Percentiles rank a stretch among this genome's conserved stretches.
phyloP scores from a whole-genome alignment of 108 stramenopile genomes.

The Aurantiochytrium sp. region DNA sequence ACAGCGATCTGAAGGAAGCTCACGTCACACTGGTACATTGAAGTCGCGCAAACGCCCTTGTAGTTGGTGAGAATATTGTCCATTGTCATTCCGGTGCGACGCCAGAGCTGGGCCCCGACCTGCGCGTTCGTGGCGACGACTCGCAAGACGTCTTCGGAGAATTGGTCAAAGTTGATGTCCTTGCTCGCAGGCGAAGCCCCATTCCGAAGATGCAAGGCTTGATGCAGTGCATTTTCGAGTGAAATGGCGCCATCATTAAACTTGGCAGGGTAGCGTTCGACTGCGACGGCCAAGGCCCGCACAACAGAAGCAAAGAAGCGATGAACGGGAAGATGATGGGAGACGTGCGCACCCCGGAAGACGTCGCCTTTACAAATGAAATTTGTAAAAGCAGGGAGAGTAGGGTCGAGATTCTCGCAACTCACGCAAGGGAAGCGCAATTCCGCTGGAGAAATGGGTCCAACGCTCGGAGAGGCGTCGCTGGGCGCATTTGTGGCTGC shows the following conservation, averaged over 20 bases:
- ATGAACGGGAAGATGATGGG: neutral
- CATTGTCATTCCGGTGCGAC: neutral
- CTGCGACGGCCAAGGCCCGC: neutral
- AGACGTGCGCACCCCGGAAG: neutral
- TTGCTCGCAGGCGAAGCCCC: too few species aligned
- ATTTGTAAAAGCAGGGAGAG: neutral
- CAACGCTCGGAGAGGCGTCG: neutral
- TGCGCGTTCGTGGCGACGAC: neutral
- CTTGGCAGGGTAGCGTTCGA: neutral
- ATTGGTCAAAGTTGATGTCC: neutral
- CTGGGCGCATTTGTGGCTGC: too few species aligned
- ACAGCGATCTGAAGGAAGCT: neutral
- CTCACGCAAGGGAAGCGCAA: neutral
- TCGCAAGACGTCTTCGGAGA: neutral
- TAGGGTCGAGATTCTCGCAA: neutral
- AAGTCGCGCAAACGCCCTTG: neutral
- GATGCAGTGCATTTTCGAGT: neutral
- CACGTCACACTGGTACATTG: slow-evolving; percentile 7
- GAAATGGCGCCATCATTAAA: too few species aligned
- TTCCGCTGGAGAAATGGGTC: neutral
- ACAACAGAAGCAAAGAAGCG: neutral
- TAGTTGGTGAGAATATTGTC: slow-evolving; percentile 12
- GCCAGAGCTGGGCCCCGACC: neutral
- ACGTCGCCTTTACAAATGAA: neutral
- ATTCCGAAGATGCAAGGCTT: too few species aligned